A percentile compares a stretch with the other conserved stretches of the same genome.
Conservation (phyloP, 306 rosid genomes). For the Glycine soja region DNA sequence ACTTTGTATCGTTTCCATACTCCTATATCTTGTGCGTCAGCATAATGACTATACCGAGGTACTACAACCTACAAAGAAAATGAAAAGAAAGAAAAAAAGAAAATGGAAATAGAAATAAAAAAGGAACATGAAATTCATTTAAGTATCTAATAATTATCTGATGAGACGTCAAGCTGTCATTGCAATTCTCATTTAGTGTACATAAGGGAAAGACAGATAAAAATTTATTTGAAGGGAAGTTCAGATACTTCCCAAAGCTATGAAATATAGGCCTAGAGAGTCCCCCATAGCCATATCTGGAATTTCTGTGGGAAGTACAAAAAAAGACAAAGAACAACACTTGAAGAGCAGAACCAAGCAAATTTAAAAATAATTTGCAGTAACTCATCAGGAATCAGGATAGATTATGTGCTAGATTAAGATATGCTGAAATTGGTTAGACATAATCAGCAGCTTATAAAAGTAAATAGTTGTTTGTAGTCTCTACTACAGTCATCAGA, state of each 20-base stretch:
- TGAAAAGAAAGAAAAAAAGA: constrained; percentile 36
- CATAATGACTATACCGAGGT: constrained; percentile 76
- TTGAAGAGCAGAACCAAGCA: constrained; percentile 12
- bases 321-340: not conserved
- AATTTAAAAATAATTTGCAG: not conserved
- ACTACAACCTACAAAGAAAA: constrained; percentile 69
- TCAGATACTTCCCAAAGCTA: no score
- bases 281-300: not conserved
- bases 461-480: not conserved
- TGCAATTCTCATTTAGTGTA: constrained; percentile 12
- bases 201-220: not conserved
- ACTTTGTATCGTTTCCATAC: constrained; percentile 72
- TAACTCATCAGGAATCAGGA: constrained; percentile 1
- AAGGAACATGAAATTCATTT: constrained; percentile 14
- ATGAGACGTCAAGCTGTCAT: constrained; percentile 4
- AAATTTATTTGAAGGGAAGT: no score
- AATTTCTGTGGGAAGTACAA: not conserved
- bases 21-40: constrained; percentile 69
- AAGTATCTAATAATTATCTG: constrained; percentile 16
- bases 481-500: not conserved
- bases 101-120: constrained; percentile 2
- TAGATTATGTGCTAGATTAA: not conserved
- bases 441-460: not conserved
- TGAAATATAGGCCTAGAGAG: no score
- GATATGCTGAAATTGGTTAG: constrained; percentile 13